Base-by-base conservation (phyloP, 1,139 yeast species). In the Candida neerlandica region DNA sequence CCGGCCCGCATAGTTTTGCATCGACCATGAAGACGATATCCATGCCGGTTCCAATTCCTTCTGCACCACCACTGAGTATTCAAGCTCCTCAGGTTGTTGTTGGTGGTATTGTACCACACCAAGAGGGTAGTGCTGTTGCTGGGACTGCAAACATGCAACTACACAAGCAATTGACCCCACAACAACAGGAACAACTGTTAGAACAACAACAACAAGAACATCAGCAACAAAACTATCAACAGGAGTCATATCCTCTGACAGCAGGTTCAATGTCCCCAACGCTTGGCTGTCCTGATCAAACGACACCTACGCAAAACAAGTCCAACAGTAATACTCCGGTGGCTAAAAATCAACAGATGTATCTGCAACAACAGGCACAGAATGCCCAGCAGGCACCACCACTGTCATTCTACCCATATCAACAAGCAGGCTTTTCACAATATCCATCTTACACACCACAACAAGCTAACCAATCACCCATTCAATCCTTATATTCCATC, bases 391-490 rank as follows among this genome's bases (percentile, higher is more conserved):
- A 15, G 30, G 27, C 37, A 27, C 47, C 30, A 6, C 48, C 18
- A n/a, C 46, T 43, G n/a, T 10, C 27, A 23, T 30, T 30, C 34
- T 30, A 34, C 29, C 44, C 5, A 30, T 44, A 14, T 32, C 49
- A 41, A 26, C 35, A 41, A 34, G 14, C 30, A 18, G 26, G 29
- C 5, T 18, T 5, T 12, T 23, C 27, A 5, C 30, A 11, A 27
- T 32, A n/a, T 30, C 48, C 32, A 27, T 21, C 11, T 16, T 14
- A 29, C 16, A 21, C 12, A 10, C 34, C 30, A 26, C 37, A 29
- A 19, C n/a, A 23, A 44, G 21, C 33, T 40, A 11, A 43, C 34
- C 57, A 42, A 60, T 60, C 34, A 47, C 5, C 27, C 5, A 23
- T 23, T 23, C 27, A 23, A 23, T 4, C 27, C 10, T 10, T 23